Evolutionary conservation across 352 stramenopile genomes (phyloP).

Genomic region (Globisporangium paroecandrum): DNA sequence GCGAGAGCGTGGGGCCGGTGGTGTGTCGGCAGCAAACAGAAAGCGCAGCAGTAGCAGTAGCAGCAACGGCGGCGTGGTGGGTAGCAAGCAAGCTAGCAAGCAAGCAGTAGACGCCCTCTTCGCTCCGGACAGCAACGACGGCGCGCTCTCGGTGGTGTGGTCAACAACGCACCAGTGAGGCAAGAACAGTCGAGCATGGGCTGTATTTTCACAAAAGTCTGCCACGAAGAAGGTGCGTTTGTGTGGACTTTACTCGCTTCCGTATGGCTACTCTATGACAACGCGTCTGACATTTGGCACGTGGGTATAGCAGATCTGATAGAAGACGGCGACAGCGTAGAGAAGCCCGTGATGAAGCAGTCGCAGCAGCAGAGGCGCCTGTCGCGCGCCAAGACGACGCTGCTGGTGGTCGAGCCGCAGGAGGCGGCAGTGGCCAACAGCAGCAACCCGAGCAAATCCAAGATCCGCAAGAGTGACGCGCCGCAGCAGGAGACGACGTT

Average conservation of each 20-base stretch:
- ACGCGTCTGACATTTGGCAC: neutral
- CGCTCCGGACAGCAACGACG: neutral
- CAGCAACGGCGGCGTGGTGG: neutral
- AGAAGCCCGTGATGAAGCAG: slow-evolving; percentile 11
- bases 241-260: neutral
- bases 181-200: slow-evolving; percentile 14
- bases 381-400: slow-evolving; percentile 37
- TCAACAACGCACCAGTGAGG: neutral
- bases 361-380: slow-evolving; percentile 19
- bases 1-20: neutral
- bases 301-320: slow-evolving; percentile 2
- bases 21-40: neutral
- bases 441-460: slow-evolving; percentile 9
- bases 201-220: slow-evolving; percentile 23
- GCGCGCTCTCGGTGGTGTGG: neutral
- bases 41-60: neutral
- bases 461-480: slow-evolving; percentile 13
- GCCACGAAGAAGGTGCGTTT: slow-evolving; percentile 15
- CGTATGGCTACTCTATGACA: neutral
- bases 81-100: neutral
- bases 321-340: slow-evolving; percentile 13
- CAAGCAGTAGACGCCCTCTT: neutral
- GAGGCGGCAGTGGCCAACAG: slow-evolving; percentile 10
- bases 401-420: slow-evolving; percentile 28
- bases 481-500: slow-evolving; percentile 21